These are phyloP conservation scores for Brachypodium distachyon DNA, from an alignment of 202 grass and related monocot species.

Conservation along the genomic window DNA sequence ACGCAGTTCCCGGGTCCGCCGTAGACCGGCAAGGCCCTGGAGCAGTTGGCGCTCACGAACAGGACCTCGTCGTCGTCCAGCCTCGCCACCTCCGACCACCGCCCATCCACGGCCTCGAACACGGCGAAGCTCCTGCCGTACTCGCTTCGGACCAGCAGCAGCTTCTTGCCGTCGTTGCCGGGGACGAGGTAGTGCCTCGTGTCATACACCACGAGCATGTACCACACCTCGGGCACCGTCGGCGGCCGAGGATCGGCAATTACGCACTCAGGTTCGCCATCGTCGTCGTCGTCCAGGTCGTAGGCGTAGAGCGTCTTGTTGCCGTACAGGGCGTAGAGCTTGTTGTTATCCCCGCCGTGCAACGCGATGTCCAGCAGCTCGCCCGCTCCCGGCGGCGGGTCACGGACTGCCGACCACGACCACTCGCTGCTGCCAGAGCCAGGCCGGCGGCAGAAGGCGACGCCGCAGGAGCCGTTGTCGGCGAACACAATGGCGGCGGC, in stretches of 20 bases:
- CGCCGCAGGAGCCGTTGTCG: neutral
- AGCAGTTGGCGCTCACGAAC: neutral
- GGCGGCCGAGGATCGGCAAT: neutral
- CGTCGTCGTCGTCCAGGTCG: neutral
- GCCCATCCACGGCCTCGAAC: neutral
- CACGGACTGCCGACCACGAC: neutral
- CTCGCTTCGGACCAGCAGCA: neutral
- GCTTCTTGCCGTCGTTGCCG: neutral
- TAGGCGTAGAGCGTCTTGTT: neutral
- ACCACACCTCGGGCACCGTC: neutral
- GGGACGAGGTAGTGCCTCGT: neutral
- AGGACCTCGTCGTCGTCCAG: neutral
- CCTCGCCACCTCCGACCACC: neutral
- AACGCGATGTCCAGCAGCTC: neutral
- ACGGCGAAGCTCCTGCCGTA: neutral
- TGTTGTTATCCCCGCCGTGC: too few relatives aligned
- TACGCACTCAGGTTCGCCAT: neutral
- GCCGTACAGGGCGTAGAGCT: too few relatives aligned
- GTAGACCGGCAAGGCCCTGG: neutral
- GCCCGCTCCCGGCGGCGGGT: neutral
- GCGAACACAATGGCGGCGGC: neutral
- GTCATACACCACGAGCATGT: neutral
- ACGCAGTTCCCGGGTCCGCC: neutral
- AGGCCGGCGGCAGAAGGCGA: neutral
- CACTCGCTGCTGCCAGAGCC: too few relatives aligned